These are phyloP conservation scores for Aegle marmelos DNA, from an alignment of 345 rosid species.

Conservation along the genomic window DNA sequence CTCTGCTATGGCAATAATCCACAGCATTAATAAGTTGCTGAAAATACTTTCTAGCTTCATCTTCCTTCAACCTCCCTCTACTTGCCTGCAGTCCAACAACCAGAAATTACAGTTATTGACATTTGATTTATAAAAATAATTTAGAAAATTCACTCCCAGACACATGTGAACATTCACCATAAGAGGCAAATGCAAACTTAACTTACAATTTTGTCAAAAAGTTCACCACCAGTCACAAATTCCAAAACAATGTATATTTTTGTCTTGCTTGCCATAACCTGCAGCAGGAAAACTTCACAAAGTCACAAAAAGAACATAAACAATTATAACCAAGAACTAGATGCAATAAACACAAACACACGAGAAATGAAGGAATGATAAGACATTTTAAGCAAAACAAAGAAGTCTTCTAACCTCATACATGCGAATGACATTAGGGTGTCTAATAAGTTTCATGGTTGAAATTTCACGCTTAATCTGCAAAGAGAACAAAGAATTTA, in stretches of 20 bases:
- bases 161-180: background rate
- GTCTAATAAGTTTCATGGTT: slow-evolving; percentile 86
- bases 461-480: slow-evolving; percentile 98
- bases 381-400: background rate
- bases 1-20: slow-evolving; percentile 95
- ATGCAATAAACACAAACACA: background rate
- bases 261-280: slow-evolving; percentile 99
- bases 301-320: slow-evolving; percentile 11
- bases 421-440: slow-evolving; percentile 96
- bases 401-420: slow-evolving; percentile 59
- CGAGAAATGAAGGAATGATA: background rate
- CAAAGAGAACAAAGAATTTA: slow-evolving; percentile 9
- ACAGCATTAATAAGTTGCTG: slow-evolving; percentile 98
- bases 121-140: background rate
- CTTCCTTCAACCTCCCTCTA: slow-evolving; percentile 91
- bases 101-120: background rate
- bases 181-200: slow-evolving; percentile 1
- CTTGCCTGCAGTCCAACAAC: slow-evolving; percentile 51
- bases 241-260: slow-evolving; percentile 92
- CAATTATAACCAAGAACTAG: background rate
- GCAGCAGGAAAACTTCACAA: slow-evolving; percentile 19
- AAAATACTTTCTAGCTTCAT: slow-evolving; percentile 88
- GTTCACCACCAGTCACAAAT: slow-evolving; percentile 96
- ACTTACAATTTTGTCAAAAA: slow-evolving; percentile 95
- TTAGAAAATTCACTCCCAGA: background rate